Evolutionary conservation across 208 protist genomes (phyloP).

Genomic region (Wallacemonas sp.): DNA sequence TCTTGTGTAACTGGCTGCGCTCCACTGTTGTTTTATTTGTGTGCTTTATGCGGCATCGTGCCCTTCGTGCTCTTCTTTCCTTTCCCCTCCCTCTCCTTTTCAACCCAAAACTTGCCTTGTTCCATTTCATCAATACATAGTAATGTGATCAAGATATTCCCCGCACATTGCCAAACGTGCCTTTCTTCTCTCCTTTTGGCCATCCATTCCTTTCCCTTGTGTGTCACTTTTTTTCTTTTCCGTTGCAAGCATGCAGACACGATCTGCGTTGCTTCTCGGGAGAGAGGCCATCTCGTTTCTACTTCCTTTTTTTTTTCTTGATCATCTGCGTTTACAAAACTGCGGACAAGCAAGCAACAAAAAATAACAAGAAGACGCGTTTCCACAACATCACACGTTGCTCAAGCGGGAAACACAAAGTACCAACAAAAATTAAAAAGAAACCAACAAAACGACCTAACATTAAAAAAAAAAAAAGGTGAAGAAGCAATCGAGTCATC

Average conservation of each 20-base stretch:
- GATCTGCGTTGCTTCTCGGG: not conserved
- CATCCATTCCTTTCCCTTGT: not conserved
- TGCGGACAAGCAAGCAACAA: not conserved
- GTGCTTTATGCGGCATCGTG: no score
- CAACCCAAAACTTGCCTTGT: not conserved
- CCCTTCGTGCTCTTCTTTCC: not conserved
- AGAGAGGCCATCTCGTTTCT: not conserved
- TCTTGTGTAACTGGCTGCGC: no score
- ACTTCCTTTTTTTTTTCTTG: not conserved
- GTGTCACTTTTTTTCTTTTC: not conserved
- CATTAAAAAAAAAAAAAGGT: no score
- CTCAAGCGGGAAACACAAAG: no score
- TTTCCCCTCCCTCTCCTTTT: not conserved
- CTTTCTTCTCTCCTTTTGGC: not conserved
- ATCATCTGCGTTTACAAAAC: not conserved
- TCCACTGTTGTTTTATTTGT: no score
- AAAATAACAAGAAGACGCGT: no score
- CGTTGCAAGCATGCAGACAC: not conserved
- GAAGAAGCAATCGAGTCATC: no score
- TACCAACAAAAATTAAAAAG: no score
- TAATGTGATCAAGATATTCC: no score
- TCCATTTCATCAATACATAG: no score
- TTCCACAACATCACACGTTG: no score
- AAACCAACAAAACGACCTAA: not conserved
- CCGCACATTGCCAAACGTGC: no score